These are phyloP conservation scores for Thielaviopsis punctulata DNA, from an alignment of 2,329 filamentous ascomycete genomes.

Conservation along the genomic window DNA sequence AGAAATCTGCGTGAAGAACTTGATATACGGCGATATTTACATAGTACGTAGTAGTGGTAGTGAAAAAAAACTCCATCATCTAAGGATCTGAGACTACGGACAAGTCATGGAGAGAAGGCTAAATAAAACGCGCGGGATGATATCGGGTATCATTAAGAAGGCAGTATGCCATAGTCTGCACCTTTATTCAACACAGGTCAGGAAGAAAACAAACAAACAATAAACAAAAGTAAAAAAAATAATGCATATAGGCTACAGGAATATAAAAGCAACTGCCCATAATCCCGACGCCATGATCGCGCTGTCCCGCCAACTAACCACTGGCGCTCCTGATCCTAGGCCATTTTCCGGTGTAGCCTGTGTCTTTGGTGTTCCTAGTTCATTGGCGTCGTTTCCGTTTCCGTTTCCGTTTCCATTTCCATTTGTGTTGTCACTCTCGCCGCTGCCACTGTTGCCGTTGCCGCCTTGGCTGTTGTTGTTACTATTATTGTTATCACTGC, in stretches of 20 bases:
- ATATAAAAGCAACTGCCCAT: slow-evolving; percentile 1
- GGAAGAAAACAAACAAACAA: background rate
- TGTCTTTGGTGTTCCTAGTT: slow-evolving; percentile 17
- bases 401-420: slow-evolving; percentile 11
- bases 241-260: background rate
- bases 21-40: background rate
- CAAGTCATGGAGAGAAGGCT: no score
- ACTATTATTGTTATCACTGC: slow-evolving; percentile 6
- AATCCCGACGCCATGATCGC: slow-evolving; percentile 8
- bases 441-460: slow-evolving; percentile 17
- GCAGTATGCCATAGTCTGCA: no score
- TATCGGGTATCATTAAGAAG: background rate
- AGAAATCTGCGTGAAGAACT: no score
- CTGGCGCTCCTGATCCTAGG: slow-evolving; percentile 18
- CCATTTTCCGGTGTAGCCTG: slow-evolving; percentile 19
- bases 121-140: no score
- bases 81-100: no score
- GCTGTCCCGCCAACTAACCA: slow-evolving; percentile 17
- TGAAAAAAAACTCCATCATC: no score
- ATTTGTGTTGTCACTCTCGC: slow-evolving; percentile 15
- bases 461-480: slow-evolving; percentile 3
- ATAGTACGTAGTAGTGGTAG: background rate
- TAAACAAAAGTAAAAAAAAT: background rate
- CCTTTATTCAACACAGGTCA: no score
- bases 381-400: slow-evolving; percentile 6